Percentiles rank a stretch among this genome's conserved stretches.
Evolutionary conservation across 352 stramenopile genomes (phyloP).

Genomic region (Peronospora belbahrii): DNA sequence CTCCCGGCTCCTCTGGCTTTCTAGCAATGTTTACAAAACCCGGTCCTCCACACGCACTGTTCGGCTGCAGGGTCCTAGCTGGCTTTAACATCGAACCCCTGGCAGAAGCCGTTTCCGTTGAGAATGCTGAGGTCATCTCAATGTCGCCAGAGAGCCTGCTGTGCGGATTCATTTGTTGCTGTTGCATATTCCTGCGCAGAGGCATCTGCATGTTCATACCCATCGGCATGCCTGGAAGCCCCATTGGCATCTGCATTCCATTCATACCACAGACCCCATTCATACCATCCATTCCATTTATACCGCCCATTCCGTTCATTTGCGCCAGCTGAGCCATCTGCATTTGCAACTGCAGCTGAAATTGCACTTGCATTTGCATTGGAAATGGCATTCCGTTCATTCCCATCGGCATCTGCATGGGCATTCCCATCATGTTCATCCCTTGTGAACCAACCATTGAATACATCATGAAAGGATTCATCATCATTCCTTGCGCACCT

Average conservation of each 20-base stretch:
- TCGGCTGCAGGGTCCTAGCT: slow-evolving; percentile 35
- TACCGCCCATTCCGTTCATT: slow-evolving; percentile 42
- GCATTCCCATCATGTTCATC: slow-evolving; percentile 45
- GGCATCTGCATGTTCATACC: slow-evolving; percentile 45
- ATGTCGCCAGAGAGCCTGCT: slow-evolving; percentile 25
- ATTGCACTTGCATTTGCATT: slow-evolving; percentile 32
- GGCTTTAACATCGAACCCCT: slow-evolving; percentile 23
- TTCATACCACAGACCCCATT: slow-evolving; percentile 36
- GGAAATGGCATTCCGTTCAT: slow-evolving; percentile 24
- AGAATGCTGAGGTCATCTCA: slow-evolving; percentile 21
- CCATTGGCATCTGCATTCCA: slow-evolving; percentile 48
- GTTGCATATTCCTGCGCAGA: slow-evolving; percentile 29
- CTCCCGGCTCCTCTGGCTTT: slow-evolving; percentile 70
- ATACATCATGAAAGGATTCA: slow-evolving; percentile 83
- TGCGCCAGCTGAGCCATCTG: slow-evolving; percentile 38
- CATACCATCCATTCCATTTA: slow-evolving; percentile 31
- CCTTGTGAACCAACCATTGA: slow-evolving; percentile 54
- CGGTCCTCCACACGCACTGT: slow-evolving; percentile 26
- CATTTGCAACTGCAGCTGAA: slow-evolving; percentile 30
- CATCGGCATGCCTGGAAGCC: slow-evolving; percentile 30
- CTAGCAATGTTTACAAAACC: slow-evolving; percentile 73
- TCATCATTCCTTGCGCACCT: slow-evolving; percentile 50
- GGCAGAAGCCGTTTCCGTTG: slow-evolving; percentile 2
- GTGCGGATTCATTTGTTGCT: slow-evolving; percentile 28
- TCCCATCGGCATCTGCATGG: slow-evolving; percentile 45